These are phyloP conservation scores for Neopestalotiopsis sp. DNA, from an alignment of 2,329 filamentous ascomycete genomes.

Conservation along the genomic window DNA sequence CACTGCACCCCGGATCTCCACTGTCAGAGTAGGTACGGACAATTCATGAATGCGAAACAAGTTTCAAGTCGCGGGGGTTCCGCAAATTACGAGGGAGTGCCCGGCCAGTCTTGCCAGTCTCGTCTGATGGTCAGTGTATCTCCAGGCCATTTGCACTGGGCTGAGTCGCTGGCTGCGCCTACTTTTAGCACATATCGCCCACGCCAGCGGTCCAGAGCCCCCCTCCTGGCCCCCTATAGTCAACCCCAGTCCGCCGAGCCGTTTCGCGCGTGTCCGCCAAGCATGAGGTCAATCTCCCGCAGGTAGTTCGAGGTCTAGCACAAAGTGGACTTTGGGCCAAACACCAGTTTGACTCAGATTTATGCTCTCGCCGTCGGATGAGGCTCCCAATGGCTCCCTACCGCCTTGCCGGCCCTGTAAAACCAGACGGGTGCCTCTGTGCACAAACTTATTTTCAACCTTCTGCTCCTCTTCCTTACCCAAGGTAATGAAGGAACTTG, in stretches of 20 bases:
- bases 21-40: not conserved
- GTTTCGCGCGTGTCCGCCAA: not conserved
- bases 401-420: no score
- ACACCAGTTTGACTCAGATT: not conserved
- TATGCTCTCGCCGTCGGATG: not conserved
- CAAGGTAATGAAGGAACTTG: not conserved
- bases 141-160: not conserved
- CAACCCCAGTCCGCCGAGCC: not conserved
- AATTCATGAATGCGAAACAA: slow-evolving; percentile 4
- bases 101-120: not conserved
- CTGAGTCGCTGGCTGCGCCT: no score
- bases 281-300: not conserved
- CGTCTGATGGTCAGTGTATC: not conserved
- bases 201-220: no score
- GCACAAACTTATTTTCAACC: not conserved
- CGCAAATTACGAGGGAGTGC: not conserved
- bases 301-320: slow-evolving; percentile 1
- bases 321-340: slow-evolving; percentile 4
- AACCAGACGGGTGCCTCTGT: not conserved
- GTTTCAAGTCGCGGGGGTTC: slow-evolving; percentile 2
- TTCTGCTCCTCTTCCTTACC: not conserved
- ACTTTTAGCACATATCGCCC: not conserved
- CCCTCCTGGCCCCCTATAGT: no score
- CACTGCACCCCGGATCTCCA: slow-evolving; percentile 2
- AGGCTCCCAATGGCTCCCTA: not conserved